Conservation (phyloP, 2,329 filamentous ascomycete genomes). For the Epichloe amarillans region DNA sequence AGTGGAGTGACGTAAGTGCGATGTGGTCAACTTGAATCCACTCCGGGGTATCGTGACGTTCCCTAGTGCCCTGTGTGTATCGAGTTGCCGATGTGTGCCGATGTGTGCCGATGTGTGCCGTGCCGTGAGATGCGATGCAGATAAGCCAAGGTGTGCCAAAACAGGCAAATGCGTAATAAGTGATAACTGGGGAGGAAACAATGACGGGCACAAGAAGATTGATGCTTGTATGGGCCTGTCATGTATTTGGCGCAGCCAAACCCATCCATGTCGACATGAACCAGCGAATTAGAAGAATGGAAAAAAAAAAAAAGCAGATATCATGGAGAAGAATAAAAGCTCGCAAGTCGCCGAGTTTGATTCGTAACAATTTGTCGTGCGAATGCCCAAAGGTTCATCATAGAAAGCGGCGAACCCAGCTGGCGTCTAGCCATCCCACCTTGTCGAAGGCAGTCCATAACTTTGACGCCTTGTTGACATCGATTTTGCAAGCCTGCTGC, state of each 20-base stretch:
- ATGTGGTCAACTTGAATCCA: conserved; percentile 19
- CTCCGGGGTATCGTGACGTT: conserved; percentile 28
- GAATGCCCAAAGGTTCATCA: conserved; percentile 14
- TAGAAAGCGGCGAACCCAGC: conserved; percentile 27
- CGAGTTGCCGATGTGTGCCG: conserved; percentile 12
- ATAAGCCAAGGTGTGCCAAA: conserved; percentile 1
- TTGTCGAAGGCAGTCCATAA: conserved; percentile 81
- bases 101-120: conserved; percentile 13
- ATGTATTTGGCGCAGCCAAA: conserved; percentile 4
- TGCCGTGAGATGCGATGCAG: conserved; percentile 4
- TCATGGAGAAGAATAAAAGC: background rate
- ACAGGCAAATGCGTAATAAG: conserved; percentile 3
- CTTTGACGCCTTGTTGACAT: conserved; percentile 94
- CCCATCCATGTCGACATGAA: conserved; percentile 3
- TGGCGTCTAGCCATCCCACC: conserved; percentile 63
- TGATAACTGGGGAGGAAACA: background rate
- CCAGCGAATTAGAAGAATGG: background rate
- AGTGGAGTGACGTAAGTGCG: conserved; percentile 25
- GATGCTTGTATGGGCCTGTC: background rate
- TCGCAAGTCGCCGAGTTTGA: conserved; percentile 1
- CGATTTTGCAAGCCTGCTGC: conserved; percentile 94
- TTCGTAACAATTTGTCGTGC: conserved; percentile 6
- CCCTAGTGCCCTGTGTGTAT: conserved; percentile 20
- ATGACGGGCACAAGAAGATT: background rate
- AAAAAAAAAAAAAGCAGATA: background rate